These are phyloP conservation scores for Chrysoporthe cubensis DNA, from an alignment of 2,329 filamentous ascomycete species.

Conservation along the genomic window DNA sequence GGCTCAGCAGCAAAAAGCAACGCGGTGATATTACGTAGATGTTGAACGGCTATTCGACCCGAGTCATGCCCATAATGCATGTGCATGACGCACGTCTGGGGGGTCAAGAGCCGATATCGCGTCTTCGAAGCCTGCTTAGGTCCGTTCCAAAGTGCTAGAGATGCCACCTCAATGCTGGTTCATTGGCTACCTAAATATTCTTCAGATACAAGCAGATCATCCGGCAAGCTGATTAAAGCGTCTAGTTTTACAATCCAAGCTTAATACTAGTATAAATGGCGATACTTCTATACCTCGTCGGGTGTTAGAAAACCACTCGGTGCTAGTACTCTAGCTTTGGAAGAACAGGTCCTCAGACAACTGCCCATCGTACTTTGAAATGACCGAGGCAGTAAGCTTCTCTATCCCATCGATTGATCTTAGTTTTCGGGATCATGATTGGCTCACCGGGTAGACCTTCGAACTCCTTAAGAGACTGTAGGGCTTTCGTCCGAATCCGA, in stretches of 20 bases:
- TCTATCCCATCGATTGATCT: neutral
- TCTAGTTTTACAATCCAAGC: neutral
- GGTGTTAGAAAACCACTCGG: neutral
- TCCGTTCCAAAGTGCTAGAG: conserved; percentile 1
- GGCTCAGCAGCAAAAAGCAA: conserved; percentile 4
- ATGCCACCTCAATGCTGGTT: neutral
- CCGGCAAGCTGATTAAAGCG: neutral
- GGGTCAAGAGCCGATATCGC: neutral
- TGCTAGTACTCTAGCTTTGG: neutral
- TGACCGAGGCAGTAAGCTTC: neutral
- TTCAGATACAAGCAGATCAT: neutral
- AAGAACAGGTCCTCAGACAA: neutral
- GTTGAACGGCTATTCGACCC: neutral
- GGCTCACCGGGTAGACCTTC: neutral
- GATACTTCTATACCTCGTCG: neutral
- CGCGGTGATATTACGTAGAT: conserved; percentile 1
- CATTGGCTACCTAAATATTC: neutral
- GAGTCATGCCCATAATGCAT: neutral
- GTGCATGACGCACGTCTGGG: conserved; percentile 2
- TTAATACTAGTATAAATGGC: neutral
- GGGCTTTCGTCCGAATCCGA: neutral
- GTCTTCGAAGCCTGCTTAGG: neutral
- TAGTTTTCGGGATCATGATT: neutral
- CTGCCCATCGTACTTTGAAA: neutral
- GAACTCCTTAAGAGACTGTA: neutral